phyloP scores from a whole-genome alignment of 306 rosid species.

The Prosopis cineraria region DNA sequence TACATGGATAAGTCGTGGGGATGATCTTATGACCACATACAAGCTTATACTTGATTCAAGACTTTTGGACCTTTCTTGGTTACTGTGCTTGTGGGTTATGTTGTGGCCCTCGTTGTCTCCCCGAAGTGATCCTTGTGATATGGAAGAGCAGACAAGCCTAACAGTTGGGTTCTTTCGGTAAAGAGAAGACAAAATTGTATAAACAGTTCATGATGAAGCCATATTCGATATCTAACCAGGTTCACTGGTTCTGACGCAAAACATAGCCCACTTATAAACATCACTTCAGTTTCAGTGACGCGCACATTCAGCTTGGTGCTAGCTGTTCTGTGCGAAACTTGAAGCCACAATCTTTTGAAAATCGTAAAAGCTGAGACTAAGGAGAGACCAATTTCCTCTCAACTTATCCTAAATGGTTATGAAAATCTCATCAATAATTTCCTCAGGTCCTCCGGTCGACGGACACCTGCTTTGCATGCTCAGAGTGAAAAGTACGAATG shows the following conservation, averaged over 20 bases:
- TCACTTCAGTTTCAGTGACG: not conserved
- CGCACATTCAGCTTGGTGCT: not conserved
- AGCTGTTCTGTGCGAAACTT: not conserved
- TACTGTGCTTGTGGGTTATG: not conserved
- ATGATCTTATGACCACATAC: constrained; percentile 21
- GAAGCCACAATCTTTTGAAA: not conserved
- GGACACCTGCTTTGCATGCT: not conserved
- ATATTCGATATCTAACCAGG: not conserved
- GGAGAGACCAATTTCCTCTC: not conserved
- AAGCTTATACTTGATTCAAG: constrained; percentile 4
- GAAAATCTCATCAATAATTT: not conserved
- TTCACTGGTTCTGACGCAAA: constrained; percentile 18
- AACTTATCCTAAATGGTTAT: not conserved
- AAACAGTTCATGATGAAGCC: constrained; percentile 18
- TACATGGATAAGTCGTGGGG: constrained; percentile 37
- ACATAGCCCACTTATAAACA: not conserved
- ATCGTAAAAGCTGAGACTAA: not conserved
- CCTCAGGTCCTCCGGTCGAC: not conserved
- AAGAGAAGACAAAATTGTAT: constrained; percentile 29
- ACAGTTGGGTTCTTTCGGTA: constrained; percentile 13
- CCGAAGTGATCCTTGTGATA: not conserved
- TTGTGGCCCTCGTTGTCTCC: constrained; percentile 37
- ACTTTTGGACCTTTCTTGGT: not conserved
- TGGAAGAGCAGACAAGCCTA: constrained; percentile 39
- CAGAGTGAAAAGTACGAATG: not conserved